Conservation (phyloP, 106 monocot species). For the Posidonia australis region DNA sequence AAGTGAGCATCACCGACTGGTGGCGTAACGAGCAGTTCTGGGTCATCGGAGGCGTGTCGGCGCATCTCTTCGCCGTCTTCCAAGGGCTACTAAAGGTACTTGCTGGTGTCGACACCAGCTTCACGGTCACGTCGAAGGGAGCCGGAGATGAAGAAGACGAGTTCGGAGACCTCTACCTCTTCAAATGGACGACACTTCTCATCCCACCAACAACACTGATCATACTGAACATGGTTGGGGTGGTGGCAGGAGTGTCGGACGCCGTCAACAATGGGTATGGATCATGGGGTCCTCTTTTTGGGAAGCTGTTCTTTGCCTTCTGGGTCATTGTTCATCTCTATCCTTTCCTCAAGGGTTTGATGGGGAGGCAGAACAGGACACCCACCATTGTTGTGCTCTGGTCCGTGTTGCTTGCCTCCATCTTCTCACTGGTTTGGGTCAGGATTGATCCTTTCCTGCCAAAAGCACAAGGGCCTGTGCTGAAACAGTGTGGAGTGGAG, state of each 20-base stretch:
- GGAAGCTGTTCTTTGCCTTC: constrained; percentile 87
- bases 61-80: constrained; percentile 93
- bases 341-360: constrained; percentile 89
- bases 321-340: constrained; percentile 94
- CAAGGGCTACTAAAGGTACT: constrained; percentile 92
- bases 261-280: constrained; percentile 84
- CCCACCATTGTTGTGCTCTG: constrained; percentile 83
- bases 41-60: constrained; percentile 93
- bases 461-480: too few relatives aligned
- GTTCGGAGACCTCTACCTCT: constrained; percentile 74
- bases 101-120: constrained; percentile 82
- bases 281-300: constrained; percentile 87
- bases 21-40: constrained; percentile 99
- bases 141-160: constrained; percentile 53
- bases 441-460: constrained; percentile 16
- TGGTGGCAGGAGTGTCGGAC: constrained; percentile 76
- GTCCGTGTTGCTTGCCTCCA: constrained; percentile 81
- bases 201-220: constrained; percentile 79
- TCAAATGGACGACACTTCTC: constrained; percentile 21
- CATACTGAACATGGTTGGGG: constrained; percentile 69
- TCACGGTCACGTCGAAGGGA: constrained; percentile 81
- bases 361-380: constrained; percentile 88
- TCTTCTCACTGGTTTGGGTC: constrained; percentile 79
- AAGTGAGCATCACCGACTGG: constrained; percentile 91
- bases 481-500: too few relatives aligned